Evolutionary conservation across 1,284 basidiomycete species (phyloP), one percentile per base, ranked within the genome.

Genomic region (Ceratorhiza oryzae-sativae): DNA sequence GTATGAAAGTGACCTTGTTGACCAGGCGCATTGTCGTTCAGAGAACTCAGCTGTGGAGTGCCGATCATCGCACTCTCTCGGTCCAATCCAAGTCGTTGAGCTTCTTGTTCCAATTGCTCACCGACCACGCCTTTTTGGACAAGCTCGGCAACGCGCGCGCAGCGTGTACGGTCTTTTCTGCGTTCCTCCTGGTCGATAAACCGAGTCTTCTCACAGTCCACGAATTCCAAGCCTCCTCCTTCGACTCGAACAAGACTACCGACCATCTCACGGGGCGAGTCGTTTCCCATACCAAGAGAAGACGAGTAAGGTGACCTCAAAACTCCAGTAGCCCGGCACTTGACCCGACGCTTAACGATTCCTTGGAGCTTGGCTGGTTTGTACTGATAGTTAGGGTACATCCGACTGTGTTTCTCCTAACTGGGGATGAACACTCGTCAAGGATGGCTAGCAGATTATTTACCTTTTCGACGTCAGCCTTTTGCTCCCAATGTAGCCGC

Each of bases 381-480:
- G 71, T 75, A 75, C 20, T 72, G 74, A 42, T 74, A 75, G 60
- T 71, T 67, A 8, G 74, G 74, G 39, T 75, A 79, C 78, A 79
- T 79, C 49, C 76, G 78, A 75, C 78, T 74, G 74, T 81, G 80
- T 60, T 79, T 77, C 25, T 70, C 73, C 63, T 67, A 30, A 3
- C 49, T 8, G 34, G 5, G 34, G 2, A 13, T 67, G 36, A 42
- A 15, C 23, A 36, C 39, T 18, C 61, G 20, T 48, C 6, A 12
- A 55, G 34, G 23, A 42, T 23, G 12, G 13, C 3, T 8, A 27
- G 20, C 15, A 27, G 42, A 10, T 2, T 60, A 79, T 79, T 20
- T 15, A 55, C 63, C 70, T 81, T 81, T 73, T 81, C 80, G 3
- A 79, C 75, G 27, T 76, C 76, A 18, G 80, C 80, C 39, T 78